Evolutionary conservation across 371 early-diverging fungal species (phyloP).

Genomic region (Catenaria anguillulae): DNA sequence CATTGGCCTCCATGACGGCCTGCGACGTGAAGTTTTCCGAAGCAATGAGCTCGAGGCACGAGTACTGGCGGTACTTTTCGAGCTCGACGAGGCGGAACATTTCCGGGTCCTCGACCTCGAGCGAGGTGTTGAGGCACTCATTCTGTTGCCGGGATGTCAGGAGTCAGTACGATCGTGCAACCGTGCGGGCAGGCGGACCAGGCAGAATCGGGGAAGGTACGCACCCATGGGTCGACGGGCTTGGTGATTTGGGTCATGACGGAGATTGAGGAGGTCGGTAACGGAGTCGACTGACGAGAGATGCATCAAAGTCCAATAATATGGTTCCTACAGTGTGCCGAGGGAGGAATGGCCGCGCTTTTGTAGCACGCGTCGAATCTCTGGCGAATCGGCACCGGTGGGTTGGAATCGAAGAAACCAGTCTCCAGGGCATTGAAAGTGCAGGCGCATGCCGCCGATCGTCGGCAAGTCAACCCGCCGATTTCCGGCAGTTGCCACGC

Average conservation of each 20-base stretch:
- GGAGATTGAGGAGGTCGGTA: too few relatives aligned
- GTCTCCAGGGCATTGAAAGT: too few relatives aligned
- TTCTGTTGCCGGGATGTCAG: constrained; percentile 26
- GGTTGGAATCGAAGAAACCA: too few relatives aligned
- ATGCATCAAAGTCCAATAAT: too few relatives aligned
- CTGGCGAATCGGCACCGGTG: too few relatives aligned
- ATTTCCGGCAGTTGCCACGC: too few relatives aligned
- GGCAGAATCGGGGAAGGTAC: background rate
- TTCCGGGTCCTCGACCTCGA: constrained; percentile 79
- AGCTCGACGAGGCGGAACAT: constrained; percentile 80
- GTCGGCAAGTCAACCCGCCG: too few relatives aligned
- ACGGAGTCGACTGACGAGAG: too few relatives aligned
- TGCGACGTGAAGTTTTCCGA: constrained; percentile 98
- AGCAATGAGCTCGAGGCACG: constrained; percentile 93
- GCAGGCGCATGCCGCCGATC: too few relatives aligned
- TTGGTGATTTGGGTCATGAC: background rate
- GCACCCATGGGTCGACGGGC: constrained; percentile 7
- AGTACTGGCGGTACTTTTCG: constrained; percentile 95
- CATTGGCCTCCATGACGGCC: constrained; percentile 94
- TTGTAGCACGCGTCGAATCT: too few relatives aligned
- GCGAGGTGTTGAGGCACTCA: constrained; percentile 52
- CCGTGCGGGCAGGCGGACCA: background rate
- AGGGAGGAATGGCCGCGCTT: too few relatives aligned
- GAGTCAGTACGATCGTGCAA: background rate
- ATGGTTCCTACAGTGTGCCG: too few relatives aligned